Base-by-base conservation (phyloP, 208 protist genomes). In the Willaertia magna region DNA sequence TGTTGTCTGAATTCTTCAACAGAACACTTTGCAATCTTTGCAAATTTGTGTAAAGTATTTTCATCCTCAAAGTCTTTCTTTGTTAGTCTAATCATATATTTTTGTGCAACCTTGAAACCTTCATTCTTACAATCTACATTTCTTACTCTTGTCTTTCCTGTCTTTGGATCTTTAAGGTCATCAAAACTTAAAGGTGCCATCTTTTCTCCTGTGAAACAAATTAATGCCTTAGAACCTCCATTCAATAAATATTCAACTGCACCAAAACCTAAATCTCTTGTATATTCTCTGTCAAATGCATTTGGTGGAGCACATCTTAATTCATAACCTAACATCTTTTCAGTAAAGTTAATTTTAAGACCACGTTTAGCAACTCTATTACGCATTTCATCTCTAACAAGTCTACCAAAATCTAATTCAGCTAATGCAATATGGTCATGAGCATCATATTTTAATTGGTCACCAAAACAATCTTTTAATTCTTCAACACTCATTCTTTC, bases 301-400 rank as follows among this genome's bases (percentile, higher is more conserved):
- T 78, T 88, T 40, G 86, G 86, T n/a, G 85, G 44, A 44, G 49
- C 78, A 49, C 79, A 75, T 42, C 86, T 74, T 39, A 88, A 85
- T 67, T 88, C 86, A 79, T 86, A 88, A 67, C 86, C 86, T 11
- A 88, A 52, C 22, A 79, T 79, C 79, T 86, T 85, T 46, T 75
- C 55, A 51, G 48, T 52, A 42, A 88, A 51, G 39, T n/a, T 74
- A 42, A 86, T 47, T 39, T 40, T 46, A 1, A 51, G 26, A n/a
- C 52, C 16, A 22, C 82, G 76, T 16, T 46, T 59, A 11, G 7
- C 7, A 7, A 46, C 20, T 30, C 86, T 3, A 7, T 9, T 1
- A 14, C 75, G 48, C 55, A 88, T 46, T 44, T 88, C 86, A 55
- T 86, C 52, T 48, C 81, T n/a, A 39, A 88, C 74, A 2, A 43